Conservation (phyloP, 2,329 filamentous ascomycete genomes). For the Dactylellina leptospora region DNA sequence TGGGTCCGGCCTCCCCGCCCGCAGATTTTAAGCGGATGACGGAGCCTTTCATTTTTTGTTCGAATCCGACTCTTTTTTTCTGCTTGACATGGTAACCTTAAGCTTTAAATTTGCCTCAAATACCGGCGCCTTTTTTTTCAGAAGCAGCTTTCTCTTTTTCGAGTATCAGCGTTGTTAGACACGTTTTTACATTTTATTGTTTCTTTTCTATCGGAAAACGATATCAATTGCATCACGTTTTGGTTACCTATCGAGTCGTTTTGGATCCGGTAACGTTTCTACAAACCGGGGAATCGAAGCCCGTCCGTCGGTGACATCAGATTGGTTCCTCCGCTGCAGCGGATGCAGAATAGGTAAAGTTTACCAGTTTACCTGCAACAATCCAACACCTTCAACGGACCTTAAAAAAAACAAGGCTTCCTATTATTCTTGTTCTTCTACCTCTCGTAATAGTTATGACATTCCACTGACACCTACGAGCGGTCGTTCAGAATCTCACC, state of each 20-base stretch:
- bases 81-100: background rate
- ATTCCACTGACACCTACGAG: too few relatives aligned
- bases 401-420: too few relatives aligned
- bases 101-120: constrained; percentile 4
- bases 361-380: background rate
- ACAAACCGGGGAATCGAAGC: too few relatives aligned
- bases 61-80: too few relatives aligned
- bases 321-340: too few relatives aligned
- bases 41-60: background rate
- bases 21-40: background rate
- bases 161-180: too few relatives aligned
- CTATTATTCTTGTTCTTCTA: too few relatives aligned
- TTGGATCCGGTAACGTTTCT: background rate
- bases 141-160: too few relatives aligned
- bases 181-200: too few relatives aligned
- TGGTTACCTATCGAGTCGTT: background rate
- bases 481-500: too few relatives aligned
- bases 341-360: background rate
- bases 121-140: constrained; percentile 3
- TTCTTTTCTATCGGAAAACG: background rate
- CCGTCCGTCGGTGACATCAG: constrained; percentile 9
- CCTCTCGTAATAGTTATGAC: too few relatives aligned
- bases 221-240: background rate
- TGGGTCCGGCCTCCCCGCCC: too few relatives aligned
- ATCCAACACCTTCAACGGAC: constrained; percentile 5